Base-by-base conservation (phyloP, 441 rosid genomes). In the Adansonia rubrostipa region DNA sequence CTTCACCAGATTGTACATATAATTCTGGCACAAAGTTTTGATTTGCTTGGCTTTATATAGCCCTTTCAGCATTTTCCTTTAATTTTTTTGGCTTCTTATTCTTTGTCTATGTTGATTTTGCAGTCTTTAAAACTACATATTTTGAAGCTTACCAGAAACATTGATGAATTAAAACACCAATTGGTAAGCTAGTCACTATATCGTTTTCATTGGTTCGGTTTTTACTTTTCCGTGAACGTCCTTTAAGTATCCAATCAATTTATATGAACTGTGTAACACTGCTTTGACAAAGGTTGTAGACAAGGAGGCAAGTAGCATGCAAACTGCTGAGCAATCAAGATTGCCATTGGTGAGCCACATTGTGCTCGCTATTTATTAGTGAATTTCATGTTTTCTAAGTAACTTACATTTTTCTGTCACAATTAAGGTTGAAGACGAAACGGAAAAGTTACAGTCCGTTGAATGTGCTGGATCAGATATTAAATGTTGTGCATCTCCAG, bases 41-140 rank as follows among this genome's bases (percentile, higher is more conserved):
- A 33, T 10, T 33, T 63, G 47, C 24, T 67, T 44, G 71, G n/a
- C 28, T 42, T 20, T 42, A 7, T 42, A 42, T 13, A 66, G 42
- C 68, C 77, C 69, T 61, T 61, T 62, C 58, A 62, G 48, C 24
- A 24, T 64, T 63, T 17, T 9, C 40, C 36, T 48, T 9, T 20
- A 3, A 36, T 36, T 66, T 20, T 75, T 20, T 54, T 56, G 73
- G 62, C 62, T 62, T 17, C 74, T 78, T 51, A 63, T 56, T 77
- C 54, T 58, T 57, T 73, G 64, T 67, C 61, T 42, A 19, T 61
- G 71, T 79, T 61, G 62, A 50, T 73, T 66, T 56, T 88, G 90
- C 93, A 96, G 99, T 93, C 98, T 77, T 70, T 96, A 90, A 94
- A 96, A 84, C 94, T 93, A 79, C 95, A 96, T 87, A 92, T 96